Conservation (phyloP, 2,329 filamentous ascomycete genomes). For the Mariannaea elegans region DNA sequence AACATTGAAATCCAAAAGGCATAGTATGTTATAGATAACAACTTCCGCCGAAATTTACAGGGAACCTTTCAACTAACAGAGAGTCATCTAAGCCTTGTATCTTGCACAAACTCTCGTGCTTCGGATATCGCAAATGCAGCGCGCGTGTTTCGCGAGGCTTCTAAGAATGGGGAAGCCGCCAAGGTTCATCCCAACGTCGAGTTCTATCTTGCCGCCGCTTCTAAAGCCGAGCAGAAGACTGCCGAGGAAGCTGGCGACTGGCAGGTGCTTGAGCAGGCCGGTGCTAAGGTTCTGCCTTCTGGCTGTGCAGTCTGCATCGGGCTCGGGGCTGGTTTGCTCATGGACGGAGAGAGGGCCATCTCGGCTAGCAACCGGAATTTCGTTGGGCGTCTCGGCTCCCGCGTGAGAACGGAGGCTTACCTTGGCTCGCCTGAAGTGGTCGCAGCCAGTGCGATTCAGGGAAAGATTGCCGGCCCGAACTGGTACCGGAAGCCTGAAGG, state of each 20-base stretch:
- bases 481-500: constrained; percentile 76
- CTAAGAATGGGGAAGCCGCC: constrained; percentile 68
- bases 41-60: too few species aligned
- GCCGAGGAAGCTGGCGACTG: constrained; percentile 87
- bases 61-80: too few species aligned
- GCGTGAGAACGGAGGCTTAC: constrained; percentile 69
- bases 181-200: constrained; percentile 80
- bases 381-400: constrained; percentile 82
- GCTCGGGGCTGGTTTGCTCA: too few species aligned
- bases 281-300: constrained; percentile 74
- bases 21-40: too few species aligned
- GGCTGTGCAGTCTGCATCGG: constrained; percentile 90
- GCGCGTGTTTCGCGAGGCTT: constrained; percentile 80
- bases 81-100: too few species aligned
- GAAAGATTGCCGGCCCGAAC: constrained; percentile 76
- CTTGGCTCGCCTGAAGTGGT: constrained; percentile 89
- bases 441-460: constrained; percentile 80
- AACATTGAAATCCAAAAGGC: constrained; percentile 84
- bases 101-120: constrained; percentile 86
- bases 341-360: too few species aligned
- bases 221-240: constrained; percentile 75
- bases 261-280: constrained; percentile 84
- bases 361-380: constrained; percentile 81
- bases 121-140: constrained; percentile 86
- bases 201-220: constrained; percentile 91